Conservation (phyloP, 2,329 filamentous ascomycete genomes). For the Pleoardoris graminearum region DNA sequence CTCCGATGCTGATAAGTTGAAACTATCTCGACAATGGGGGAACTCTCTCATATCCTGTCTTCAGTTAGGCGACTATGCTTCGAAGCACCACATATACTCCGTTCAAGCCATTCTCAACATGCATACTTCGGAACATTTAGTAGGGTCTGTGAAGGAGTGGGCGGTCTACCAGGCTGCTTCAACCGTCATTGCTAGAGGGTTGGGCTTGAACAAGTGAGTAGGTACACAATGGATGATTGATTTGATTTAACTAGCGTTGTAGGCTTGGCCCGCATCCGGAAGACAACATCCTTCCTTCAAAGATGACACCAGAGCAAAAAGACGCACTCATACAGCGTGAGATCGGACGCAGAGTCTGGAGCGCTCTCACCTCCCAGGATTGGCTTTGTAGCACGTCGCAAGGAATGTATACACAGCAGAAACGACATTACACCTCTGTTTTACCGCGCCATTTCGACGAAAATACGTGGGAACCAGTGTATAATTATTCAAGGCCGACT, state of each 20-base stretch:
- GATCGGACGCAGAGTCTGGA: slow-evolving; percentile 48
- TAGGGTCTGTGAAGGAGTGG: slow-evolving; percentile 55
- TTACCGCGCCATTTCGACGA: slow-evolving; percentile 46
- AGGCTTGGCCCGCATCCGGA: slow-evolving; percentile 34
- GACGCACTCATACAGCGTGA: slow-evolving; percentile 40
- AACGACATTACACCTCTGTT: slow-evolving; percentile 39
- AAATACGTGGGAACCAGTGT: slow-evolving; percentile 30
- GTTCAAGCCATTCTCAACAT: slow-evolving; percentile 54
- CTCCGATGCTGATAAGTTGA: slow-evolving; percentile 45
- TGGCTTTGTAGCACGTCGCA: slow-evolving; percentile 50
- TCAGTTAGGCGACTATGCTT: slow-evolving; percentile 53
- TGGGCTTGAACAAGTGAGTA: slow-evolving; percentile 49
- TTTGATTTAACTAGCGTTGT: neutral
- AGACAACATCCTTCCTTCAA: slow-evolving; percentile 18
- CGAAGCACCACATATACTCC: slow-evolving; percentile 38
- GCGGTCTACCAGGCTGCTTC: slow-evolving; percentile 52
- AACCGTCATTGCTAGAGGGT: slow-evolving; percentile 52
- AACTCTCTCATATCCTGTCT: slow-evolving; percentile 52
- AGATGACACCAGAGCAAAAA: slow-evolving; percentile 27
- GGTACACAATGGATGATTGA: neutral
- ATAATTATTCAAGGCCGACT: slow-evolving; percentile 31
- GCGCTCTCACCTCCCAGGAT: slow-evolving; percentile 47
- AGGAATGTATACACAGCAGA: slow-evolving; percentile 45
- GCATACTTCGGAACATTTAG: slow-evolving; percentile 55
- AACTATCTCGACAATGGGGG: slow-evolving; percentile 52